phyloP scores from a whole-genome alignment of 1,139 yeast species.

The Protomyces gravidus region DNA sequence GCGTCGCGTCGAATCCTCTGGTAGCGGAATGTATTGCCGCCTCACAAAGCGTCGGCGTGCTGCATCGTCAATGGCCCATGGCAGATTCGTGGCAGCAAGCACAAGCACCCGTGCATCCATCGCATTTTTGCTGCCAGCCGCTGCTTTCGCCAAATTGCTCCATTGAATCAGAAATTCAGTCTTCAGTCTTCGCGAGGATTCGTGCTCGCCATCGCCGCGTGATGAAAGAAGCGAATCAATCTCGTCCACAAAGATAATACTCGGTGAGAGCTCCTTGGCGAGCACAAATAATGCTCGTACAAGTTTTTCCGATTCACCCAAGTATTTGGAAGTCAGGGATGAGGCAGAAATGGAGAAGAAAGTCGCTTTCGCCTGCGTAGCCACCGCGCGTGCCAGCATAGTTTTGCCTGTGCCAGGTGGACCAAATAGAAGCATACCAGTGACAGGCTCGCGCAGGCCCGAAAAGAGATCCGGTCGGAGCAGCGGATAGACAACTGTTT shows the following conservation, averaged over 20 bases:
- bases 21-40: conserved; percentile 89
- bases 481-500: conserved; percentile 95
- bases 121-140: conserved; percentile 62
- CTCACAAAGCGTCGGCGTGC: conserved; percentile 84
- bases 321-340: conserved; percentile 80
- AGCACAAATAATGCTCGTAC: conserved; percentile 82
- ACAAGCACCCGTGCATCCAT: conserved; percentile 78
- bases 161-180: conserved; percentile 94
- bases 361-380: conserved; percentile 91
- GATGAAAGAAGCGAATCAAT: conserved; percentile 86
- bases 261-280: conserved; percentile 83
- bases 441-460: conserved; percentile 90
- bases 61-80: conserved; percentile 98
- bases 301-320: conserved; percentile 92
- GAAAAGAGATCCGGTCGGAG: conserved; percentile 86
- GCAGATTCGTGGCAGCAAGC: conserved; percentile 91
- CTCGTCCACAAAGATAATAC: conserved; percentile 93
- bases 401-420: conserved; percentile 99
- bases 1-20: conserved; percentile 76
- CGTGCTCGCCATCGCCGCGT: conserved; percentile 83
- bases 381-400: conserved; percentile 95
- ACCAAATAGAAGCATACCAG: conserved; percentile 93
- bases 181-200: conserved; percentile 83
- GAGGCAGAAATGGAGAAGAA: conserved; percentile 91
- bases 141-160: conserved; percentile 90